Percentiles rank a stretch among this genome's conserved stretches.
phyloP scores from a whole-genome alignment of 768 basidiomycete genomes.

The Pleurotus tuber-regium region DNA sequence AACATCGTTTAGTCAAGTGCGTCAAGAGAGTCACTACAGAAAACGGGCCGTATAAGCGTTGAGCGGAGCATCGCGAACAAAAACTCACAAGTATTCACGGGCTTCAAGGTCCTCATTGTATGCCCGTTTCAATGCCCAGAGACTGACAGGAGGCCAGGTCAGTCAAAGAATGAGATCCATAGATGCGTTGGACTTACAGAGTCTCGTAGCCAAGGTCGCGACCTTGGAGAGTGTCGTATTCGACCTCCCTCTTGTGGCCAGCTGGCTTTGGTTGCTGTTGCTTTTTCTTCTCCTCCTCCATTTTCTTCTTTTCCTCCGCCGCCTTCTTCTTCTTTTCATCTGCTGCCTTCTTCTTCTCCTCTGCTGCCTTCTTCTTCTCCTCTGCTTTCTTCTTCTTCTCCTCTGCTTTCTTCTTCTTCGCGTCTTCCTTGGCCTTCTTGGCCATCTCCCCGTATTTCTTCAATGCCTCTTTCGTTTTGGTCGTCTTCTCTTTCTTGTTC shows the following conservation, averaged over 20 bases:
- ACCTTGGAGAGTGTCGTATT: background rate
- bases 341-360: slow-evolving; percentile 5
- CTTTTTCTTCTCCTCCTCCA: background rate
- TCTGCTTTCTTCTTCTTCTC: slow-evolving; percentile 8
- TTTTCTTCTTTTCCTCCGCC: background rate
- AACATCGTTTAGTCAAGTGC: background rate
- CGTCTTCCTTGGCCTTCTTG: background rate
- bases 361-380: slow-evolving; percentile 4
- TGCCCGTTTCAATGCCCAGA: background rate
- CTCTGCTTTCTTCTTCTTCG: background rate
- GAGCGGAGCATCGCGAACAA: no score
- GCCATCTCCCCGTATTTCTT: background rate
- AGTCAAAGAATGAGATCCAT: background rate
- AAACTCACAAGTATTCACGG: slow-evolving; percentile 2
- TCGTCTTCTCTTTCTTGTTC: background rate
- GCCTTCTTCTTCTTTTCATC: background rate
- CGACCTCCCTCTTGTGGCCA: background rate
- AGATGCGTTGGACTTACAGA: background rate
- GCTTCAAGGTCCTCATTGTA: slow-evolving; percentile 1
- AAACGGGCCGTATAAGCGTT: no score
- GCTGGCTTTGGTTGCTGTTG: background rate
- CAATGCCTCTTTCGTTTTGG: background rate
- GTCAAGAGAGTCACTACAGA: background rate
- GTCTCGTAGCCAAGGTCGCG: slow-evolving; percentile 3
- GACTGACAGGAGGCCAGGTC: background rate